Conservation (phyloP, 169 alveolate genomes). For the Perkinsus chesapeaki region DNA sequence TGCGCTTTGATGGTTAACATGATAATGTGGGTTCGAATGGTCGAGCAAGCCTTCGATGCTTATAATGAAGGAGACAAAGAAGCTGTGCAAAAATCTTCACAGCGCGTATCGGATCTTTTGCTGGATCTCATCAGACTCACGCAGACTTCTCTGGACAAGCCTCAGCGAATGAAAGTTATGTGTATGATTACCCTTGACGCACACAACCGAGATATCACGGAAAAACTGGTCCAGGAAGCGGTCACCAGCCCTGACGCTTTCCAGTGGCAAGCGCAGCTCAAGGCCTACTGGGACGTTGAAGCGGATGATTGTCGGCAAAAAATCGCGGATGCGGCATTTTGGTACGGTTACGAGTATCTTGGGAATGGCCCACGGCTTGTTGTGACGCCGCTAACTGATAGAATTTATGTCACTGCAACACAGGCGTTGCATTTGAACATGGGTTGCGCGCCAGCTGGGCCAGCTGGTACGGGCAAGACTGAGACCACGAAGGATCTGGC, state of each 20-base stretch:
- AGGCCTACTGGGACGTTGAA: constrained; percentile 74
- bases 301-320: constrained; percentile 70
- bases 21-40: constrained; percentile 67
- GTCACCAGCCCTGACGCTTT: constrained; percentile 78
- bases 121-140: constrained; percentile 79
- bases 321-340: constrained; percentile 84
- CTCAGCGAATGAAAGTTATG: constrained; percentile 78
- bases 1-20: constrained; percentile 78
- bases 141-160: constrained; percentile 74
- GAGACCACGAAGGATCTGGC: constrained; percentile 86
- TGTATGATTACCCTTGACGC: constrained; percentile 89
- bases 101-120: constrained; percentile 55
- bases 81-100: constrained; percentile 54
- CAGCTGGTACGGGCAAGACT: constrained; percentile 97
- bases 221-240: constrained; percentile 67
- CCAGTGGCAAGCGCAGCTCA: constrained; percentile 92
- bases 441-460: constrained; percentile 98
- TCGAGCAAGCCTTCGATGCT: constrained; percentile 64
- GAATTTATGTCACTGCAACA: constrained; percentile 94
- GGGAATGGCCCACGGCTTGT: constrained; percentile 93
- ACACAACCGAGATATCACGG: constrained; percentile 88
- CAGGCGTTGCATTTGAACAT: constrained; percentile 89
- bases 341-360: constrained; percentile 90
- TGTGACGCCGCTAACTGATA: constrained; percentile 91
- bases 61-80: constrained; percentile 48